phyloP scores from a whole-genome alignment of 2,329 filamentous ascomycete species.

The Botrytis squamosa region DNA sequence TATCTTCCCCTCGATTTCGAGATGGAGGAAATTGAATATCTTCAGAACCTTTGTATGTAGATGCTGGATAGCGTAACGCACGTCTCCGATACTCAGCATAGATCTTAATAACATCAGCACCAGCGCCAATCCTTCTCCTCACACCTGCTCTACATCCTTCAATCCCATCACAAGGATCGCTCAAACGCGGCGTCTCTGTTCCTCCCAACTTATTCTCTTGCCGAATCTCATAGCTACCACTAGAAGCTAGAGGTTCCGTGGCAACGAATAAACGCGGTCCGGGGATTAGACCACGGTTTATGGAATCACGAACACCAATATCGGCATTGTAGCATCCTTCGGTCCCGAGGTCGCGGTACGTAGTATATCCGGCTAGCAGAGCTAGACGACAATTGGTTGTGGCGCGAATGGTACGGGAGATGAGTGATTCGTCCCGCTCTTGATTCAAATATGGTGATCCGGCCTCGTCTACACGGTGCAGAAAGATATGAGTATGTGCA shows the following conservation, averaged over 20 bases:
- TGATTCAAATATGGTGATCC: background rate
- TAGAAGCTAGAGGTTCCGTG: background rate
- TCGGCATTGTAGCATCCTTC: background rate
- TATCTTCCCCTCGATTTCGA: background rate
- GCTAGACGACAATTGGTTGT: slow-evolving; percentile 2
- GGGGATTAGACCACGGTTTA: background rate
- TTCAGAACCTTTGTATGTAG: background rate
- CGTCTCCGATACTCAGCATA: background rate
- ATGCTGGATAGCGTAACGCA: background rate
- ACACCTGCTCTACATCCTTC: background rate
- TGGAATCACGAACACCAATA: background rate
- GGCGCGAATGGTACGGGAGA: background rate
- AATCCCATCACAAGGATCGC: background rate
- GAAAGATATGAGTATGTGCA: background rate
- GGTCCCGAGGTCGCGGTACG: background rate
- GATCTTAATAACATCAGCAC: background rate
- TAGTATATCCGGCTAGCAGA: background rate
- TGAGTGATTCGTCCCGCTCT: slow-evolving; percentile 3
- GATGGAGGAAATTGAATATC: background rate
- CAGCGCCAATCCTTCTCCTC: background rate
- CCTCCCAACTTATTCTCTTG: background rate
- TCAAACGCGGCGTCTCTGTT: background rate
- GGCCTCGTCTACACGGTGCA: background rate
- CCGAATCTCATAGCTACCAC: background rate
- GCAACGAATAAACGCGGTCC: background rate